Percentiles rank a stretch among this genome's conserved stretches.
These are phyloP conservation scores for Pisolithus marmoratus DNA, from an alignment of 768 basidiomycete species.

Conservation along the genomic window DNA sequence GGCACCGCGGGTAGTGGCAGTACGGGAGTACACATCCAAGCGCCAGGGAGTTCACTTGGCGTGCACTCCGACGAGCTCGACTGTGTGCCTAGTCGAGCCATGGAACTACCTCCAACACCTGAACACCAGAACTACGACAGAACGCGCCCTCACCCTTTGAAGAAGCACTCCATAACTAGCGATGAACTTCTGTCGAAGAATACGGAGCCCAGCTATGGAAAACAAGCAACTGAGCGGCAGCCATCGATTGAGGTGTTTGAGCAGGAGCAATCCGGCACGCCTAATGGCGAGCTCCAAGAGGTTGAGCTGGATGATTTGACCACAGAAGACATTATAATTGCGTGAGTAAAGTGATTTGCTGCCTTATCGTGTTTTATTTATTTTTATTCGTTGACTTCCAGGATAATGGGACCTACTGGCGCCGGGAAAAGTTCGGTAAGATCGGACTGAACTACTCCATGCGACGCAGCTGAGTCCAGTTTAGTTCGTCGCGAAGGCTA, in stretches of 20 bases:
- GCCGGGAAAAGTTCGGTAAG: constrained; percentile 21
- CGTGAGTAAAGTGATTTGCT: constrained; percentile 5
- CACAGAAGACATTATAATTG: constrained; percentile 8
- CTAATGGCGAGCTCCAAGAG: neutral
- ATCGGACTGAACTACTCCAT: neutral
- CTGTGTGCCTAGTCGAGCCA: no score
- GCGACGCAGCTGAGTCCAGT: neutral
- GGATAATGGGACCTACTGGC: constrained; percentile 19
- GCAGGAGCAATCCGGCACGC: neutral
- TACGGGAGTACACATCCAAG: no score
- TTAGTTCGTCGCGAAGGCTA: constrained; percentile 7
- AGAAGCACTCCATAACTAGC: no score
- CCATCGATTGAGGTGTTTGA: no score
- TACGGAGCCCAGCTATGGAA: no score
- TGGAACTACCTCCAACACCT: no score
- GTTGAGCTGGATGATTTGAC: neutral
- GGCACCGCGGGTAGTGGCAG: no score
- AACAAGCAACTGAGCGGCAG: neutral
- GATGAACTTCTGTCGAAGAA: no score
- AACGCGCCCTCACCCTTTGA: no score
- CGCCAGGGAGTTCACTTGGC: no score
- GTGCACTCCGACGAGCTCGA: no score
- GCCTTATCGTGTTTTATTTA: neutral
- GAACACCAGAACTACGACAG: no score
- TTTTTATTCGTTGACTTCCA: neutral